Evolutionary conservation across 768 basidiomycete genomes (phyloP), one percentile per base, ranked within the genome.

Genomic region (Pisolithus marmoratus): DNA sequence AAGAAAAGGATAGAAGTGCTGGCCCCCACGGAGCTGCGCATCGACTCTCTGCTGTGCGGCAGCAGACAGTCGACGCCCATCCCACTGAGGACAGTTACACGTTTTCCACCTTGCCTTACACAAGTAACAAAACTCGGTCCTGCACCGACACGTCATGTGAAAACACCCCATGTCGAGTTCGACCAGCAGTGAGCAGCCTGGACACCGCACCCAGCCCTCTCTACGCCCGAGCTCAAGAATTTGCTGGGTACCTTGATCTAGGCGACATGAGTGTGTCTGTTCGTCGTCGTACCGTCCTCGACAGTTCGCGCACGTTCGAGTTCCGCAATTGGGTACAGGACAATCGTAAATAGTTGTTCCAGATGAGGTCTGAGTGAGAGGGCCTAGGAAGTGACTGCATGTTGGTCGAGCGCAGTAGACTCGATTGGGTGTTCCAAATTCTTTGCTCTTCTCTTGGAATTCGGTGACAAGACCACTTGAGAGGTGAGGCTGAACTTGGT

Each of bases 31-130:
- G 38, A 75, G 52, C 26, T 62, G 66, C 9, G 64, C 60, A 34
- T 76, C 70, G 19, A 80, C 79, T 20, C 76, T 68, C 26, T 68
- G 67, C 50, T 74, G 69, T 0, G 81, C 83, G 4, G 69, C 74
- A 3, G 55, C 68, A 27, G 76, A 11, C 12, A 67, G 23, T 6
- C 56, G 50, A 3, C 24, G 29, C 58, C 87, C 86, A 20, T 87
- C 84, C 84, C 85, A 88, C 52, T 84, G 81, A 1, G 74, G 72
- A 55, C 87, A 88, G 1, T 0, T 14, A 57, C 87, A 90, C 1
- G 66, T 72, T 68, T 85, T 86, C 86, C 87, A 90, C 3, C 52
- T 68, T 22, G 58, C 74, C 70, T 73, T 47, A 71, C 81, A 74
- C 70, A 81, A 54, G 45, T 74, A 75, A 55, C 73, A 74, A 41